Evolutionary conservation across 495 filamentous ascomycete genomes (phyloP).

Genomic region (Filosporella fistucella): DNA sequence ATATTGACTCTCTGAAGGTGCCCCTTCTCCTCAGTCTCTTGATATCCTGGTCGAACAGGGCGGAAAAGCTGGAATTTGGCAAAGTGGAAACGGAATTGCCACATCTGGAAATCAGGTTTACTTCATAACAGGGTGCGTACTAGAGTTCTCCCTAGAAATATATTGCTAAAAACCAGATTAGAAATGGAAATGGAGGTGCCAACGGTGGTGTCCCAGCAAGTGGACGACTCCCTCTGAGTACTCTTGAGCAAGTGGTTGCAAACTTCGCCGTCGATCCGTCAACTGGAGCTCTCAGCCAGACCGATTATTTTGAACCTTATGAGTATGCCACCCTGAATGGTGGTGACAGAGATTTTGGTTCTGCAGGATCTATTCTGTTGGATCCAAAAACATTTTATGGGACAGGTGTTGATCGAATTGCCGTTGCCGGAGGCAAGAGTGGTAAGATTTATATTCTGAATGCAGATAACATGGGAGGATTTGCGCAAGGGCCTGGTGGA

Average conservation of each 20-base stretch:
- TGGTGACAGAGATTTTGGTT: slow-evolving; percentile 35
- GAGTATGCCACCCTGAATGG: slow-evolving; percentile 36
- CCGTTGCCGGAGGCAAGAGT: slow-evolving; percentile 37
- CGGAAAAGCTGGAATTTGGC: slow-evolving; percentile 39
- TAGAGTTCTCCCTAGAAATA: neutral
- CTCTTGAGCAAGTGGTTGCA: slow-evolving; percentile 34
- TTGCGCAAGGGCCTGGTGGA: slow-evolving; percentile 33
- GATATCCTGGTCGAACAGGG: slow-evolving; percentile 21
- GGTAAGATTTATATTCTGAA: slow-evolving; percentile 43
- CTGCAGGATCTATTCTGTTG: slow-evolving; percentile 32
- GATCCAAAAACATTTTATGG: slow-evolving; percentile 34
- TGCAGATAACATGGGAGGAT: slow-evolving; percentile 42
- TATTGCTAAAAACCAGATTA: slow-evolving; percentile 11
- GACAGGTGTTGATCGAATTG: slow-evolving; percentile 30
- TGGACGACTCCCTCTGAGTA: slow-evolving; percentile 27
- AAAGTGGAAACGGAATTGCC: slow-evolving; percentile 35
- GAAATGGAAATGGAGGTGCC: slow-evolving; percentile 33
- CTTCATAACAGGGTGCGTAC: slow-evolving; percentile 29
- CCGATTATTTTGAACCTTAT: slow-evolving; percentile 39
- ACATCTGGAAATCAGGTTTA: slow-evolving; percentile 22
- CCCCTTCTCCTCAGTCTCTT: slow-evolving; percentile 21
- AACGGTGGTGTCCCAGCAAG: slow-evolving; percentile 31
- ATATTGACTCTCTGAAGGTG: no score
- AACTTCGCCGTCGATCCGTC: slow-evolving; percentile 28
- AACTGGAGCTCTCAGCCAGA: slow-evolving; percentile 28